Evolutionary conservation across 495 filamentous ascomycete species (phyloP), one percentile per base, ranked within the genome.

Genomic region (Bathelium albidoporum): DNA sequence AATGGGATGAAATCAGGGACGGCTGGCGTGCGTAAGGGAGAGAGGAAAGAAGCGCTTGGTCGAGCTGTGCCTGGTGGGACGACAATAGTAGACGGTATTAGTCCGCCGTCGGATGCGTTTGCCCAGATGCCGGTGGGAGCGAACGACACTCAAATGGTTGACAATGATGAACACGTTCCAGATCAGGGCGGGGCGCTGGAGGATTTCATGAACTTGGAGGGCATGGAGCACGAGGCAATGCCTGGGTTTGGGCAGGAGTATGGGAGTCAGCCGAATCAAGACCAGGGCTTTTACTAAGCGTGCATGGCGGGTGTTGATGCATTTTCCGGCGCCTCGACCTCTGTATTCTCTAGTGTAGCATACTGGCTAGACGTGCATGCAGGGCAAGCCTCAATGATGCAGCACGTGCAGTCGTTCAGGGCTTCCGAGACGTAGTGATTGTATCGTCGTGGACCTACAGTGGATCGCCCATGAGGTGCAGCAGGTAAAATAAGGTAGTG

Each of bases 41-140:
- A 76, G 12, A 70, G 81, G 2, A 61, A 69, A 28, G 74, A 77
- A 36, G 78, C 80, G 1, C 72, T 83, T 41, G 78, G 78, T 11
- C 59, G 49, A 62, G 75, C 79, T 28, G 73, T 84, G 16, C 80
- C 80, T 10, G 26, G 59, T 0, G 67, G 66, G 9, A 73, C 72
- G 39, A 71, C 68, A 62, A 66, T 82, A 31, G 43, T 62, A 24
- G 71, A 74, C 11, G 73, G 73, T 1, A 45, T 73, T 29, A 65
- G 70, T 10, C 65, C 69, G 28, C 73, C 73, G 2, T 24, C 43
- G 22, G 36, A 39, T 28, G 64, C 20, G 65, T 70, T 43, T 59
- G 64, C 41, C 59, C 65, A 14, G 64, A 65, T n/a, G 65, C 55
- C 18, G 28, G 55, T 55, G 39, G 7, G 10, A 39, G 22, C 39